phyloP scores from a whole-genome alignment of 176 grass and related monocot genomes.

The Lolium multiflorum region DNA sequence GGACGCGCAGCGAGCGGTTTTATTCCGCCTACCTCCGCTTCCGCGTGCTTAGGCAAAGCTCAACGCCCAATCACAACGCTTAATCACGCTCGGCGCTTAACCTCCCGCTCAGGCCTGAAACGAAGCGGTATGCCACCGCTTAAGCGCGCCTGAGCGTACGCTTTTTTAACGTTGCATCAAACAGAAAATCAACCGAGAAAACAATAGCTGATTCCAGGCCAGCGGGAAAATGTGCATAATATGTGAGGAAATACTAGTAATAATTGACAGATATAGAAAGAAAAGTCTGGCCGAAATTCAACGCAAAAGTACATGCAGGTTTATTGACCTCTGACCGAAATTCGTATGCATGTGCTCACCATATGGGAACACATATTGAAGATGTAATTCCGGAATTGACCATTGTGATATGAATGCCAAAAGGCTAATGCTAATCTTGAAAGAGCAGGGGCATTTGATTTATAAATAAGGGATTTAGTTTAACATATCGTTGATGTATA shows the following conservation, averaged over 20 bases:
- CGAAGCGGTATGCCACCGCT: neutral
- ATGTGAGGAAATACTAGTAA: neutral
- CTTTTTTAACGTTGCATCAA: no score
- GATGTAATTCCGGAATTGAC: neutral
- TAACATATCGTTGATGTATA: neutral
- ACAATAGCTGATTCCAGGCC: neutral
- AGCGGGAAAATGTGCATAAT: neutral
- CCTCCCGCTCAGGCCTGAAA: no score
- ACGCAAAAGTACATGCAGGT: neutral
- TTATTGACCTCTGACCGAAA: neutral
- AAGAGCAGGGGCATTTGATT: neutral
- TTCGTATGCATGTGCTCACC: neutral
- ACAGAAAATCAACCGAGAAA: neutral
- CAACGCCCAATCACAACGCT: no score
- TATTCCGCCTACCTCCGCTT: no score
- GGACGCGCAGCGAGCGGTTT: no score
- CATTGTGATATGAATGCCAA: neutral
- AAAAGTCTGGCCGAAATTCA: neutral
- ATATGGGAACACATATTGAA: neutral
- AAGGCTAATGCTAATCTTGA: neutral
- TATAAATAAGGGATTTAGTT: neutral
- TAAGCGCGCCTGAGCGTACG: no score
- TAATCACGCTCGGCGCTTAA: no score
- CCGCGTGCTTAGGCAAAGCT: no score
- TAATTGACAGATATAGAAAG: neutral